phyloP scores from a whole-genome alignment of 2,329 filamentous ascomycete genomes.

The Alternaria sp. region DNA sequence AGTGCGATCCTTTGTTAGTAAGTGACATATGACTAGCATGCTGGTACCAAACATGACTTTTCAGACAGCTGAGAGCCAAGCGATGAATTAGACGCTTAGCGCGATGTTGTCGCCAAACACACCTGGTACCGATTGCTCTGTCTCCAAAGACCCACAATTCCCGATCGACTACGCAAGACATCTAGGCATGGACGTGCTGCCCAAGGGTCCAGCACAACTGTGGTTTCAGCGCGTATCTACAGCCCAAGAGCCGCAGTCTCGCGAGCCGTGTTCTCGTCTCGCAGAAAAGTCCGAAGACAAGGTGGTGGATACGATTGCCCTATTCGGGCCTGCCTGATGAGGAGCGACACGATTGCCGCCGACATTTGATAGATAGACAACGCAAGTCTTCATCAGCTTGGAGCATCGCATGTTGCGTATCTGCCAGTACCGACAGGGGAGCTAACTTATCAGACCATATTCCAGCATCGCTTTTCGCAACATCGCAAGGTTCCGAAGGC shows the following conservation, averaged over 20 bases:
- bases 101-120: background rate
- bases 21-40: background rate
- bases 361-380: background rate
- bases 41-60: background rate
- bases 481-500: background rate
- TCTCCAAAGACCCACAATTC: background rate
- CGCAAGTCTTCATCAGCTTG: background rate
- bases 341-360: background rate
- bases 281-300: background rate
- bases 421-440: background rate
- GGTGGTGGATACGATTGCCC: background rate
- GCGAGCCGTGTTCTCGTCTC: slow-evolving; percentile 6
- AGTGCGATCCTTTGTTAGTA: background rate
- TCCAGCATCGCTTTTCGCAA: background rate
- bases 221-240: background rate
- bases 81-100: background rate
- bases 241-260: background rate
- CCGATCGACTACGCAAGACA: background rate
- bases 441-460: background rate
- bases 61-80: background rate
- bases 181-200: slow-evolving; percentile 1
- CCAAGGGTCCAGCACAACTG: background rate
- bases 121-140: background rate
- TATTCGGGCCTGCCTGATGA: background rate
- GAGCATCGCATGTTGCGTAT: background rate